Evolutionary conservation across 257 asterid species (phyloP).

Genomic region (Nicotiana benthamiana): DNA sequence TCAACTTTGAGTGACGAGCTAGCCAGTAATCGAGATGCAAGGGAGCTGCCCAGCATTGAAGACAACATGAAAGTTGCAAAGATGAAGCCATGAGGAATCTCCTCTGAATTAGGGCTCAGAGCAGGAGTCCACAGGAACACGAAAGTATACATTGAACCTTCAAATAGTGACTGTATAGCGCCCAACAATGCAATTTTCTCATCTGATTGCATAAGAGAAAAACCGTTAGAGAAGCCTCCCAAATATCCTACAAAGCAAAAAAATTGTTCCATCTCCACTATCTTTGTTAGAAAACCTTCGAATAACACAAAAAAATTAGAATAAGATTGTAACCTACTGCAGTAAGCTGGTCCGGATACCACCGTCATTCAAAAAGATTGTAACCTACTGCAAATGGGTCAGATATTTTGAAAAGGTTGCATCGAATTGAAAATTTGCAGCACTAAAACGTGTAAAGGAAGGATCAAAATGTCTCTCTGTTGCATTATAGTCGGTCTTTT

Average conservation of each 20-base stretch:
- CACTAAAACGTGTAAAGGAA: neutral
- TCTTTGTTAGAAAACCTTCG: neutral
- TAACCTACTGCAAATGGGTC: neutral
- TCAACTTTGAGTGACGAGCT: constrained; percentile 69
- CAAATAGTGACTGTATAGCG: constrained; percentile 93
- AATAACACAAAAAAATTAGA: neutral
- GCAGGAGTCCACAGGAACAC: constrained; percentile 99
- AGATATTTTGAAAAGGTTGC: neutral
- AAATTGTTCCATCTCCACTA: neutral
- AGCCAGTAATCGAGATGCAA: constrained; percentile 85
- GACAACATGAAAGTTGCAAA: constrained; percentile 95
- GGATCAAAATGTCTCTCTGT: neutral
- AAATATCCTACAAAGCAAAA: neutral
- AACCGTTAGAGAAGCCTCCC: neutral
- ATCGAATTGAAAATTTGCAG: neutral
- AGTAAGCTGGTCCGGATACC: no score
- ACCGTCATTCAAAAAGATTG: no score
- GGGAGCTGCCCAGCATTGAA: constrained; percentile 94
- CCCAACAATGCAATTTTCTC: constrained; percentile 95
- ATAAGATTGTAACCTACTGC: neutral
- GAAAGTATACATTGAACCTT: constrained; percentile 95
- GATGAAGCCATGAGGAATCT: constrained; percentile 90
- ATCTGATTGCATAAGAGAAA: constrained; percentile 34
- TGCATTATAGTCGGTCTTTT: neutral
- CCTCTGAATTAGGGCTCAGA: constrained; percentile 88